Percentiles rank a stretch among this genome's conserved stretches.
These are phyloP conservation scores for Leptomonas pyrrhocoris DNA, from an alignment of 208 protist genomes.

Conservation along the genomic window DNA sequence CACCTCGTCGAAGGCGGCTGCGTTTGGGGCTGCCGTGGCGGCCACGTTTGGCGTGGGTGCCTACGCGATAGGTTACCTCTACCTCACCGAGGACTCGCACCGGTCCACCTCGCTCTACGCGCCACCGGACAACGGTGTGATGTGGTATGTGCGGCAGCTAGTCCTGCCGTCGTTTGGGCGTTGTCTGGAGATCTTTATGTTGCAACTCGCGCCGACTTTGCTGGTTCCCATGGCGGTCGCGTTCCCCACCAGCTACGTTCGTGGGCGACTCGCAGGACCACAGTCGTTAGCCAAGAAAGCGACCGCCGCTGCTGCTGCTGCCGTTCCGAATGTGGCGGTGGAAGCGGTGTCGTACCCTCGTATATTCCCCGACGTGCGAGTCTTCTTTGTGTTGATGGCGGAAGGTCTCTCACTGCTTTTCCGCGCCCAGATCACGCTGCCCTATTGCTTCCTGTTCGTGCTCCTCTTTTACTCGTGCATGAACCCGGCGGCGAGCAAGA, in stretches of 20 bases:
- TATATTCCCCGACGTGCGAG: conserved; percentile 41
- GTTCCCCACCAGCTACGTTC: conserved; percentile 25
- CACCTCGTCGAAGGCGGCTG: conserved; percentile 13
- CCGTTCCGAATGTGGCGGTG: neutral
- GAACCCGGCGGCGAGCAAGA: conserved; percentile 36
- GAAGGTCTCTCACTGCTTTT: conserved; percentile 51
- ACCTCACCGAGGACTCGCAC: conserved; percentile 19
- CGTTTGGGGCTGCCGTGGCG: conserved; percentile 18
- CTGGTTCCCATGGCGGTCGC: conserved; percentile 36
- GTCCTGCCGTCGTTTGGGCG: conserved; percentile 57
- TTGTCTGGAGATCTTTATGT: conserved; percentile 51
- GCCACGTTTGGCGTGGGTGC: conserved; percentile 18
- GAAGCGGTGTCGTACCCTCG: conserved; percentile 12
- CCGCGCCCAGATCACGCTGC: conserved; percentile 48
- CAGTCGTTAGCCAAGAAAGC: neutral
- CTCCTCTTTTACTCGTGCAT: conserved; percentile 70
- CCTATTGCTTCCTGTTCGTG: conserved; percentile 46
- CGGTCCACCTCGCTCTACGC: conserved; percentile 56
- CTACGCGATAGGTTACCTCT: conserved; percentile 40
- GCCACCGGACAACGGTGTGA: conserved; percentile 66
- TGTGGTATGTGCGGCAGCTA: conserved; percentile 84
- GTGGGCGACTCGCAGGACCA: neutral
- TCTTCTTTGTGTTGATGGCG: conserved; percentile 57
- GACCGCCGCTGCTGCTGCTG: neutral
- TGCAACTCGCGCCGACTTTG: conserved; percentile 64